Percentiles rank a stretch among this genome's conserved stretches.
phyloP scores from a whole-genome alignment of 768 basidiomycete species.

The Xerocomellus intermedius region DNA sequence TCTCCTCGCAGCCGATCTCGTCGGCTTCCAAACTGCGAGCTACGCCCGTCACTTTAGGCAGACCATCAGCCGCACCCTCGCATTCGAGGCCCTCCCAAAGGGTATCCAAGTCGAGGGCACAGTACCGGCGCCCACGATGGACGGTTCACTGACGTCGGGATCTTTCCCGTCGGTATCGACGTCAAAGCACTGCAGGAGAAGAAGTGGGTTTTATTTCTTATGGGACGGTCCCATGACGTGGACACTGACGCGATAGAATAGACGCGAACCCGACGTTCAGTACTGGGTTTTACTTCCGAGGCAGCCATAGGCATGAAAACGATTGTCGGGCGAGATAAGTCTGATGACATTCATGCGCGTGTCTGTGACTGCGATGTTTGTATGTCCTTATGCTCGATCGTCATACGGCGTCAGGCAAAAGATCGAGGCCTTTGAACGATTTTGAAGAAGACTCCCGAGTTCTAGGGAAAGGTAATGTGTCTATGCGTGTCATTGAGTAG shows the following conservation, averaged over 20 bases:
- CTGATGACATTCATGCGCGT: constrained; percentile 74
- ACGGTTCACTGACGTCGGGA: constrained; percentile 79
- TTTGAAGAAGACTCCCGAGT: constrained; percentile 74
- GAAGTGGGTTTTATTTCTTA: constrained; percentile 43
- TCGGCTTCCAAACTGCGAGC: constrained; percentile 89
- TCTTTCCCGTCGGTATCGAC: constrained; percentile 92
- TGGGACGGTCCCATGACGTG: not conserved
- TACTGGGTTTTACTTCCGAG: no score
- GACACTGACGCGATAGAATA: constrained; percentile 7
- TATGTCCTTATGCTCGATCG: not conserved
- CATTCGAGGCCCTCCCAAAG: constrained; percentile 78
- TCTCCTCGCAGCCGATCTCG: constrained; percentile 89
- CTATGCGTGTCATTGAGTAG: no score
- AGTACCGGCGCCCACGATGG: constrained; percentile 27
- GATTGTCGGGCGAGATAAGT: constrained; percentile 79
- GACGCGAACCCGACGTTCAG: no score
- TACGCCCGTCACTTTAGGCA: constrained; percentile 84
- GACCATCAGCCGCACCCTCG: constrained; percentile 77
- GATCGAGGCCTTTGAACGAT: no score
- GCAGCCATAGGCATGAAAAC: constrained; percentile 79
- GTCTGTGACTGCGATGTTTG: no score
- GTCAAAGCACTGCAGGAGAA: constrained; percentile 64
- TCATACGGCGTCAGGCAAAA: constrained; percentile 70
- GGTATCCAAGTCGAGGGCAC: constrained; percentile 62
- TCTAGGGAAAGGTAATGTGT: constrained; percentile 60